A percentile compares a stretch with the other conserved stretches of the same genome.
Conservation (phyloP, 768 basidiomycete species). For the Rhodotorula graminis region DNA sequence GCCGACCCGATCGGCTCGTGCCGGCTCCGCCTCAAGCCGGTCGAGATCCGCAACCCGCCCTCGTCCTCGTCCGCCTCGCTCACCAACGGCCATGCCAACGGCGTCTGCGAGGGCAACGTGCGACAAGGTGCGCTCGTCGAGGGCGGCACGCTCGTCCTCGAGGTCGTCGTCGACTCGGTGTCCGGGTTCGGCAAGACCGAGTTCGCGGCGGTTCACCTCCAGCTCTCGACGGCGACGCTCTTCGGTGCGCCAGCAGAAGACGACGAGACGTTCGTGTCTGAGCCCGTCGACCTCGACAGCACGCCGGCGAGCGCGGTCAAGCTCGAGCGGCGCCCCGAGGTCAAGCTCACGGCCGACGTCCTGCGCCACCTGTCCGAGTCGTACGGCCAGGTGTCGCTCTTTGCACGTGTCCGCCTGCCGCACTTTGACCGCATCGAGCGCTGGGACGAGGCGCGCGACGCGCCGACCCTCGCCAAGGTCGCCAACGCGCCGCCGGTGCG, state of each 20-base stretch:
- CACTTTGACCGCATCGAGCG: slow-evolving; percentile 84
- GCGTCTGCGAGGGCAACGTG: slow-evolving; percentile 23
- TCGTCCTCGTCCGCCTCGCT: slow-evolving; percentile 51
- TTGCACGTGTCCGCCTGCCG: slow-evolving; percentile 70
- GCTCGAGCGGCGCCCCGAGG: slow-evolving; percentile 74
- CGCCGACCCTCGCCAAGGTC: slow-evolving; percentile 48
- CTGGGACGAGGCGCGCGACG: slow-evolving; percentile 90
- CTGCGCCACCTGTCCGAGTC: slow-evolving; percentile 65
- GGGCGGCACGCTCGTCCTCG: slow-evolving; percentile 78
- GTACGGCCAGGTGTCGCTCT: slow-evolving; percentile 85
- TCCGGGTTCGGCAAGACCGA: slow-evolving; percentile 86
- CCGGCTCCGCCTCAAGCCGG: slow-evolving; percentile 74
- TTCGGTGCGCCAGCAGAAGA: slow-evolving; percentile 67
- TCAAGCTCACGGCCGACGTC: slow-evolving; percentile 69
- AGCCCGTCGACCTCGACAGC: slow-evolving; percentile 65
- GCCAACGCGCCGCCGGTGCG: slow-evolving; percentile 11
- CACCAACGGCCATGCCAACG: slow-evolving; percentile 55
- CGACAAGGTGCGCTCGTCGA: slow-evolving; percentile 51
- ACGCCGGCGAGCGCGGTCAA: slow-evolving; percentile 71
- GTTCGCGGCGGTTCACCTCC: slow-evolving; percentile 77
- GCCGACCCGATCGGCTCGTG: slow-evolving; percentile 94
- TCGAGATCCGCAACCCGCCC: slow-evolving; percentile 60
- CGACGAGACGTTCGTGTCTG: slow-evolving; percentile 62
- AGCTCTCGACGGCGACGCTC: slow-evolving; percentile 81
- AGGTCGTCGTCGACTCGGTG: slow-evolving; percentile 76